Evolutionary conservation across 2,329 filamentous ascomycete species (phyloP).

Genomic region (Sclerotinia borealis): DNA sequence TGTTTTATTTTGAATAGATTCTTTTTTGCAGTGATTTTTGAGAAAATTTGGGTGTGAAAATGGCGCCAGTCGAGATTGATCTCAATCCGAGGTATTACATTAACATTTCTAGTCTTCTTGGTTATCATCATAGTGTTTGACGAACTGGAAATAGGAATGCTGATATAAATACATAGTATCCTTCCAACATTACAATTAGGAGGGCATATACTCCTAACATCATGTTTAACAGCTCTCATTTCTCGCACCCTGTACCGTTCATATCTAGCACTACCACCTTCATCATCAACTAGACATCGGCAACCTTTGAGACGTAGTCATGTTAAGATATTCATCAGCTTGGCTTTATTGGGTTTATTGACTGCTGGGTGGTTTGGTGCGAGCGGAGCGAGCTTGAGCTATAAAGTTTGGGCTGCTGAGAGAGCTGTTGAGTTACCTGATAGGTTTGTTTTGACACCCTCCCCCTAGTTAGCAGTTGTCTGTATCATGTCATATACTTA

Average conservation of each 20-base stretch:
- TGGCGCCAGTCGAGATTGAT: conserved; percentile 13
- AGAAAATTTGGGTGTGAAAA: neutral
- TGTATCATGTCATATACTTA: conserved; percentile 8
- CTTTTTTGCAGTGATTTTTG: neutral
- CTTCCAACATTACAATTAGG: conserved; percentile 17
- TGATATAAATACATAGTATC: neutral
- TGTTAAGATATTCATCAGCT: conserved; percentile 36
- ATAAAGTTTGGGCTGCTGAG: conserved; percentile 43
- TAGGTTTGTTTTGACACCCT: conserved; percentile 28
- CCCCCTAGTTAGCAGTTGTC: conserved; percentile 6
- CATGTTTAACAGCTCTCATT: conserved; percentile 21
- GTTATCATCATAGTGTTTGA: neutral
- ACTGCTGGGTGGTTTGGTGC: conserved; percentile 40
- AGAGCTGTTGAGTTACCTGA: conserved; percentile 36
- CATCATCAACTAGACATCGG: conserved; percentile 35
- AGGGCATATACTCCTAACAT: conserved; percentile 19
- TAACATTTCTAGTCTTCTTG: neutral
- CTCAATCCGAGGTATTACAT: conserved; percentile 10
- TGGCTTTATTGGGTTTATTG: conserved; percentile 42
- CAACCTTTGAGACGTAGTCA: conserved; percentile 28
- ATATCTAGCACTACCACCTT: conserved; percentile 31
- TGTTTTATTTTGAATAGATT: neutral
- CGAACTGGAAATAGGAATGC: neutral
- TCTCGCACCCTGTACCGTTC: conserved; percentile 27
- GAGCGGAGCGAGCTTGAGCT: conserved; percentile 41